Base-by-base conservation (phyloP, 805 yeast species). In the Cyberlindnera misumaiensis region DNA sequence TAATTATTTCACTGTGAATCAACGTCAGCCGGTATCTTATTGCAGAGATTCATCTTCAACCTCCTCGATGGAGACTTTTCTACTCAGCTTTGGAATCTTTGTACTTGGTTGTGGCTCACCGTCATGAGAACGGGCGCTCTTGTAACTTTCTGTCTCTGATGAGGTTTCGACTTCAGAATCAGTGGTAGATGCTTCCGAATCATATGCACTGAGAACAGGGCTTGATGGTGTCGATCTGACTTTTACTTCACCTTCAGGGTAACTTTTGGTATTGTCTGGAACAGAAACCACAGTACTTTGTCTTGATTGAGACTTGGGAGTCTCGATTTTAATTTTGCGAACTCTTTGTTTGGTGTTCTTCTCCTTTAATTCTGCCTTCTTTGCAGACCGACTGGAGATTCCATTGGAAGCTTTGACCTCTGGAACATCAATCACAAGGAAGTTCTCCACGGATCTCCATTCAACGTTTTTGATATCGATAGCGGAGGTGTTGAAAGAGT, bases 61-160 rank as follows among this genome's bases (percentile, higher is more conserved):
- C 35, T 49, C 53, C 30, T 49, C 53, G 6, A 49, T 14, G 4
- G 52, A 42, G 10, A 48, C 53, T 20, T 31, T 49, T 44, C 43
- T 49, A 2, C 36, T 46, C 27, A 49, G 30, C 30, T 49, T 49
- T 31, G 53, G 51, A n/a, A 48, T 30, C 27, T 38, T 40, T 16
- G 26, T 8, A 30, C 26, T 16, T 28, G 35, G 28, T 11, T 38
- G 42, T 11, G 11, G 3, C 5, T 40, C 41, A 12, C 31, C 33
- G 13, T 4, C 5, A 15, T 41, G 40, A 15, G 32, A 13, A 11
- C 22, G 7, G 33, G 18, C 5, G 29, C 13, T 27, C 20, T 12
- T 17, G 18, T 13, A 9, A 10, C 28, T 15, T 9, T 20, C 28
- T 6, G 32, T 26, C 9, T 41, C 30, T n/a, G 39, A 27, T 11